Percentiles rank a stretch among this genome's conserved stretches.
phyloP scores from a whole-genome alignment of 345 rosid genomes.

The Crucihimalaya himalaica region DNA sequence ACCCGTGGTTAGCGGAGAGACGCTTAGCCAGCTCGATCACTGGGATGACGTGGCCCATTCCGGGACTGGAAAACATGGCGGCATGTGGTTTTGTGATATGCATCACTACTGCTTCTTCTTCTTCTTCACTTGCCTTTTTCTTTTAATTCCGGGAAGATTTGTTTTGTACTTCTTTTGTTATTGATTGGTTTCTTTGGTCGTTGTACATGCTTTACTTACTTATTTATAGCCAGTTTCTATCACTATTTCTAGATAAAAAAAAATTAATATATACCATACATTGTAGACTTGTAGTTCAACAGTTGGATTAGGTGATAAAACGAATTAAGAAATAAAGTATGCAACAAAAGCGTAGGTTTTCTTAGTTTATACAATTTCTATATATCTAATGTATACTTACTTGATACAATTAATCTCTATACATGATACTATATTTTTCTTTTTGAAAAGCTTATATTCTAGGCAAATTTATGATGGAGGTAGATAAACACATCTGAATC shows the following conservation, averaged over 20 bases:
- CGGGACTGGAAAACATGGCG: constrained; percentile 64
- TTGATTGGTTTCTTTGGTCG: neutral
- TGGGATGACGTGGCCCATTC: constrained; percentile 73
- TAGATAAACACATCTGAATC: neutral
- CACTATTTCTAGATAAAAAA: neutral
- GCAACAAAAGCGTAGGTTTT: neutral
- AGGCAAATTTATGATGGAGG: neutral
- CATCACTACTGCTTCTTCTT: constrained; percentile 36
- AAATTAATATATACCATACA: neutral
- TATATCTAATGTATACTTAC: neutral
- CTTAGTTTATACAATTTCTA: neutral
- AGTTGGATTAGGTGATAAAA: neutral
- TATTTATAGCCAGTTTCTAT: constrained; percentile 24
- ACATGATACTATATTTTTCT: neutral
- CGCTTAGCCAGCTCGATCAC: constrained; percentile 60
- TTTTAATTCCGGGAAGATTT: neutral
- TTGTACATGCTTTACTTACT: constrained; percentile 2
- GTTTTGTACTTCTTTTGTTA: neutral
- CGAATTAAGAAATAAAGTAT: neutral
- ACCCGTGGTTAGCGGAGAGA: constrained; percentile 45
- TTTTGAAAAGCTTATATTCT: neutral
- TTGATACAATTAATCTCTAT: neutral
- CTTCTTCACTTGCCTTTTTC: neutral
- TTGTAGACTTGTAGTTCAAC: neutral
- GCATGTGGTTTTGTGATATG: constrained; percentile 44